These are phyloP conservation scores for Globisporangium lucens DNA, from an alignment of 352 stramenopile genomes.

Conservation along the genomic window DNA sequence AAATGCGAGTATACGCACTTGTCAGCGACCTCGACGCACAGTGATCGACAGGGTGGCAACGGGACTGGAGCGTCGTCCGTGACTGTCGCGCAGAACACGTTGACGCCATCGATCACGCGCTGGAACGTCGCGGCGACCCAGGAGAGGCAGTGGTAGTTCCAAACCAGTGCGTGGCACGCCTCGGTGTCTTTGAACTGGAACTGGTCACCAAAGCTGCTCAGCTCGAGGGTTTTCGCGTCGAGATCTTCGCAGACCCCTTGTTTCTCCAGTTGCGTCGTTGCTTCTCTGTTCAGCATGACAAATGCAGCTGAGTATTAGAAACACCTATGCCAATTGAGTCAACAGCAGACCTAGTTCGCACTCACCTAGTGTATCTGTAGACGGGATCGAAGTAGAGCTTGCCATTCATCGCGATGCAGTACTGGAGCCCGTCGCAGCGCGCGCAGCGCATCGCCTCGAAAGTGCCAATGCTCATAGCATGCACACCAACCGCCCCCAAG, in stretches of 20 bases:
- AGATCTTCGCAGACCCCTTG: conserved; percentile 75
- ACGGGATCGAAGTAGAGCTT: conserved; percentile 68
- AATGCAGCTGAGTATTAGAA: neutral
- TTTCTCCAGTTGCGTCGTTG: conserved; percentile 56
- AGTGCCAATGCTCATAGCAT: conserved; percentile 23
- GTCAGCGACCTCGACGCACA: conserved; percentile 75
- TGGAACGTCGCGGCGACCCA: conserved; percentile 53
- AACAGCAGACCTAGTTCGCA: neutral
- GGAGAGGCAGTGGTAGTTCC: conserved; percentile 76
- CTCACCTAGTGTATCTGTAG: conserved; percentile 56
- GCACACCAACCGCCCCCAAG: neutral
- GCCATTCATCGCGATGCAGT: conserved; percentile 68
- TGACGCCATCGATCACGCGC: conserved; percentile 30
- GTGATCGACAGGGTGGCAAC: conserved; percentile 58
- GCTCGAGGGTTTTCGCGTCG: conserved; percentile 51
- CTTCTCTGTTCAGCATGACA: conserved; percentile 27
- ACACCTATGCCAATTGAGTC: neutral
- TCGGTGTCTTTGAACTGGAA: conserved; percentile 72
- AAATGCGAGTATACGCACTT: conserved; percentile 76
- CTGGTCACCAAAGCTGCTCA: conserved; percentile 51
- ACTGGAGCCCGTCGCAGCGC: conserved; percentile 45
- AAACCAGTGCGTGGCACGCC: conserved; percentile 54
- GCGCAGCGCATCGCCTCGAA: conserved; percentile 43
- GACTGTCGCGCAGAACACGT: conserved; percentile 32
- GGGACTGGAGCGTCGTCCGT: conserved; percentile 19